phyloP scores from a whole-genome alignment of 2,329 filamentous ascomycete species.

The Claviceps humidiphila region DNA sequence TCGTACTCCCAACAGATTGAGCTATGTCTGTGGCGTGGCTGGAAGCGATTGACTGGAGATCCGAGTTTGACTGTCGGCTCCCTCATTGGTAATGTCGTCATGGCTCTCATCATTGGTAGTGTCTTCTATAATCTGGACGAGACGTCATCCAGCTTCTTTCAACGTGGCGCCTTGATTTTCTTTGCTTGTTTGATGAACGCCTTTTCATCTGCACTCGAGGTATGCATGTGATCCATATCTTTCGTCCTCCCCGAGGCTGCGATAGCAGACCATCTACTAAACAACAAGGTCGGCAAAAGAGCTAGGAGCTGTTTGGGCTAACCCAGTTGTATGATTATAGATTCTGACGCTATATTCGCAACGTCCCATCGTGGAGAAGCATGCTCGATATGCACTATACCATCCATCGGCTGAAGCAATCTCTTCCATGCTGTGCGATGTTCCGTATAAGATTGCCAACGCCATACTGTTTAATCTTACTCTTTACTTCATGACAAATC shows the following conservation, averaged over 20 bases:
- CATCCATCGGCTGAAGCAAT: conserved; percentile 83
- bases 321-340: conserved; percentile 17
- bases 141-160: conserved; percentile 61
- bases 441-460: conserved; percentile 68
- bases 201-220: conserved; percentile 65
- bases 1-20: conserved; percentile 62
- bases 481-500: conserved; percentile 78
- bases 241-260: too few species aligned
- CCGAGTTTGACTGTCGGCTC: conserved; percentile 58
- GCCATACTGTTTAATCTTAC: conserved; percentile 63
- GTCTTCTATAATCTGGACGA: conserved; percentile 66
- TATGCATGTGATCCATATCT: conserved; percentile 16
- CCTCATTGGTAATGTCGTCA: conserved; percentile 57
- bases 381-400: conserved; percentile 73
- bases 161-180: conserved; percentile 69
- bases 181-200: conserved; percentile 81
- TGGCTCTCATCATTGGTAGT: conserved; percentile 65
- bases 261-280: too few species aligned
- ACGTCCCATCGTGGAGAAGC: conserved; percentile 86
- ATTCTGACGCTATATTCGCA: conserved; percentile 80
- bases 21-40: conserved; percentile 72
- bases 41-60: conserved; percentile 63
- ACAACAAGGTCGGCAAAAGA: too few species aligned
- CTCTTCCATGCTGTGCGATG: conserved; percentile 71
- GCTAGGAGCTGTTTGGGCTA: not conserved